Base-by-base conservation (phyloP, 441 rosid genomes). In the Melastoma candidum region DNA sequence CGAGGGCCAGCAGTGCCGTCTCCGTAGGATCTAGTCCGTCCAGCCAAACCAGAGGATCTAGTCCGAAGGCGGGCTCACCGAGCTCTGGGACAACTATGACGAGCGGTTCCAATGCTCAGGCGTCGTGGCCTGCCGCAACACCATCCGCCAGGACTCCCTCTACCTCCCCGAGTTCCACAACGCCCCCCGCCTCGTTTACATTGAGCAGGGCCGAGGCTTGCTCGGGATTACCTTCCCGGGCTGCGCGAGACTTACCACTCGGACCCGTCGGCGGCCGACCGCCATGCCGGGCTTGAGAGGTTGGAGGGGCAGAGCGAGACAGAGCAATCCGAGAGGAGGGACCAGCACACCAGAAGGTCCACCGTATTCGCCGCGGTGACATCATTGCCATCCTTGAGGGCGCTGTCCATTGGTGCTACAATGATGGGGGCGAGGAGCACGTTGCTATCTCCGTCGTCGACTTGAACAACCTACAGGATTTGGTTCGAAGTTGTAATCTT, bases 281-380 rank as follows among this genome's bases (percentile, higher is more conserved):
- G 8, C 51, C 12, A 25, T 25, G 12, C 26, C 9, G 26, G 51
- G 11, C 11, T 22, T 1, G 26, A 26, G 51, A 7, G 51, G 26
- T 36, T 43, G 56, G 8, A 1, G 44, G 56, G 12, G 24, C 44
- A 36, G 56, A 44, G 56, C 7, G 44, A 12, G 41, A 22, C 17
- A 32, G 45, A 44, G 56, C 55, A 45, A 48, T 2, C 29, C 2
- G 47, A 12, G 13, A n/a, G 49, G 3, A 17, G 48, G 29, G 75
- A 76, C 63, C 63, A 61, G 32, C 22, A 17, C 81, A 72, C 66
- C 77, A 76, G 65, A 72, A 64, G 54, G 47, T 76, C 44, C 69
- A 47, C 3, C 63, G 57, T 12, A 48, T 76, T 26, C 75, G 69
- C 39, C 65, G 44, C 0, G 77, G 81, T 2, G 77, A 76, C 44